Percentiles rank a stretch among this genome's conserved stretches.
Evolutionary conservation across 2,329 filamentous ascomycete genomes (phyloP).

Genomic region (Tolypocladium ophioglossoides): DNA sequence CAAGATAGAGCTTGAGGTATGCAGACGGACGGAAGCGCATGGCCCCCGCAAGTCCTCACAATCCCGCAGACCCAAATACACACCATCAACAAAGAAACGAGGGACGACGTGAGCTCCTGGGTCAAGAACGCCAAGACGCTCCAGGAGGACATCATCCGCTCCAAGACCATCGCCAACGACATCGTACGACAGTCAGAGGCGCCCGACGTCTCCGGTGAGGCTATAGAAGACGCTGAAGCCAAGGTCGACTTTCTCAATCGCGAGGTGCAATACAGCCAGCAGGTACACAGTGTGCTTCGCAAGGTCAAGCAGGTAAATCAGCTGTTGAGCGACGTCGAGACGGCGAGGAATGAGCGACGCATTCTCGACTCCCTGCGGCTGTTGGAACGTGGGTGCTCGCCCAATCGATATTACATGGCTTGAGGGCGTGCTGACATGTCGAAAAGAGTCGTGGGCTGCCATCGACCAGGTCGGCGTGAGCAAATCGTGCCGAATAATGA

Average conservation of each 20-base stretch:
- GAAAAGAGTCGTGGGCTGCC: constrained; percentile 42
- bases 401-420: neutral
- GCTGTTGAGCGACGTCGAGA: constrained; percentile 52
- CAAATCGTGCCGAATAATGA: constrained; percentile 50
- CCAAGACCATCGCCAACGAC: constrained; percentile 66
- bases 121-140: constrained; percentile 73
- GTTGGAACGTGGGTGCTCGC: constrained; percentile 39
- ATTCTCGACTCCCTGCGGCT: constrained; percentile 46
- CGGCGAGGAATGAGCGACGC: constrained; percentile 39
- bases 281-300: constrained; percentile 39
- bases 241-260: constrained; percentile 45
- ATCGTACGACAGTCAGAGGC: constrained; percentile 70
- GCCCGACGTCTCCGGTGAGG: constrained; percentile 41
- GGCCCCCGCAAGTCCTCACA: neutral
- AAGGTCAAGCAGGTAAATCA: constrained; percentile 47
- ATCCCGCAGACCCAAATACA: constrained; percentile 51
- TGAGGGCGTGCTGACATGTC: constrained; percentile 4
- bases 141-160: constrained; percentile 74
- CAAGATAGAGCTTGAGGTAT: constrained; percentile 29
- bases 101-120: constrained; percentile 76
- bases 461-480: constrained; percentile 50
- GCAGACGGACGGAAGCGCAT: neutral
- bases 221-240: constrained; percentile 40
- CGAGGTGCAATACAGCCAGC: constrained; percentile 48
- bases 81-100: constrained; percentile 63